Conservation (phyloP, 2,329 filamentous ascomycete genomes). For the Dactylellina leptospora region DNA sequence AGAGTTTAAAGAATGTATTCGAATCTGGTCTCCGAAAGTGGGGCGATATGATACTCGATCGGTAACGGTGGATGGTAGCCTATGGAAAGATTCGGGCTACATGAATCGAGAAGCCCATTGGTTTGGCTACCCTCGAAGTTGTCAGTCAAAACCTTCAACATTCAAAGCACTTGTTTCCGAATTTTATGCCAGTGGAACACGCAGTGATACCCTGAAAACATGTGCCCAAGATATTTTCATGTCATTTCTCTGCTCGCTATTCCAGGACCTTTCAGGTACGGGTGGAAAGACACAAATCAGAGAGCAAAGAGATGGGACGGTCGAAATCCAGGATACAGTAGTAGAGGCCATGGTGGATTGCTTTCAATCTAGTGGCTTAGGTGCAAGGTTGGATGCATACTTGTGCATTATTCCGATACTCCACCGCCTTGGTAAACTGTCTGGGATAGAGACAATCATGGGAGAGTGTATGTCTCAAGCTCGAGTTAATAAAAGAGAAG, state of each 20-base stretch:
- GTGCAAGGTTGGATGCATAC: slow-evolving; percentile 56
- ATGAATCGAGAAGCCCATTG: no score
- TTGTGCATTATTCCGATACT: slow-evolving; percentile 58
- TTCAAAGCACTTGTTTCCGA: no score
- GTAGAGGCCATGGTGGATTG: slow-evolving; percentile 54
- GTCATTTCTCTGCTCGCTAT: slow-evolving; percentile 26
- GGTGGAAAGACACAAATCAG: slow-evolving; percentile 26
- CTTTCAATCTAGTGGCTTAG: slow-evolving; percentile 56
- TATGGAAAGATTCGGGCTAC: no score
- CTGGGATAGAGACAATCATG: slow-evolving; percentile 20
- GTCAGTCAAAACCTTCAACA: no score
- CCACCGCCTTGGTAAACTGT: slow-evolving; percentile 33
- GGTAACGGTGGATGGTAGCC: no score
- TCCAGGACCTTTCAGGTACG: slow-evolving; percentile 18
- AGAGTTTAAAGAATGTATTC: no score
- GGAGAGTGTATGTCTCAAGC: no score
- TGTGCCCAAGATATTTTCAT: slow-evolving; percentile 50
- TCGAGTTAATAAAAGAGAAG: no score
- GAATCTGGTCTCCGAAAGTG: no score
- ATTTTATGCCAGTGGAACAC: no score
- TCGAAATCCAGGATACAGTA: slow-evolving; percentile 24
- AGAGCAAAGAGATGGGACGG: background rate
- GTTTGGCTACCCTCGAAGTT: no score
- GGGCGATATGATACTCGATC: no score
- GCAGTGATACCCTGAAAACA: slow-evolving; percentile 34